Percentiles rank a stretch among this genome's conserved stretches.
phyloP scores from a whole-genome alignment of 345 rosid genomes.

The Leavenworthia alabamica region DNA sequence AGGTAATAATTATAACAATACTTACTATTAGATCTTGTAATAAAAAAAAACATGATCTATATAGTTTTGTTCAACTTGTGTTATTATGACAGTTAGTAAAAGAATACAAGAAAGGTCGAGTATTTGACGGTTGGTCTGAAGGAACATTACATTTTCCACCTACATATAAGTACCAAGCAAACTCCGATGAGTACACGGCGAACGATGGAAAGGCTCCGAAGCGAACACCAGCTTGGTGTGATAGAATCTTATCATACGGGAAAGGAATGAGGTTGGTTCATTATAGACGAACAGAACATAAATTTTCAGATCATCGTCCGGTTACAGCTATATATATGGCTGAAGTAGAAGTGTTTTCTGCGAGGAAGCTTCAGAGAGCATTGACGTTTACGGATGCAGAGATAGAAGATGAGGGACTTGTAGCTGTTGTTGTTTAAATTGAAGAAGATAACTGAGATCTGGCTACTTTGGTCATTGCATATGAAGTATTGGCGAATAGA shows the following conservation, averaged over 20 bases:
- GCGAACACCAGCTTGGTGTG: constrained; percentile 96
- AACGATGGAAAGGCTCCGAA: constrained; percentile 59
- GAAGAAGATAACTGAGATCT: neutral
- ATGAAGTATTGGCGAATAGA: too few relatives aligned
- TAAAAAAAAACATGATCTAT: too few relatives aligned
- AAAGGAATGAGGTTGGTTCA: constrained; percentile 70
- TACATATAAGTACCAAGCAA: constrained; percentile 78
- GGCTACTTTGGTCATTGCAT: neutral
- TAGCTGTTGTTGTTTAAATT: constrained; percentile 7
- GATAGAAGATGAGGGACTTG: constrained; percentile 48
- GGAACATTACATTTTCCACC: constrained; percentile 71
- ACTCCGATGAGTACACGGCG: constrained; percentile 66
- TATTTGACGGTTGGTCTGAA: constrained; percentile 96
- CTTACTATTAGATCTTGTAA: too few relatives aligned
- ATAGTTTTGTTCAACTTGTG: too few relatives aligned
- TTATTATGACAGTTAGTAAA: constrained; percentile 71
- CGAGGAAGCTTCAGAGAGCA: constrained; percentile 72
- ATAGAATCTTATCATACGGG: constrained; percentile 72
- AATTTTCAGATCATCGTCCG: constrained; percentile 89
- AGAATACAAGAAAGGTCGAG: constrained; percentile 67
- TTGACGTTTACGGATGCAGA: constrained; percentile 88
- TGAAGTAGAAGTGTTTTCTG: constrained; percentile 79
- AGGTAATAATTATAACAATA: too few relatives aligned
- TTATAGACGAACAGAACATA: constrained; percentile 66
- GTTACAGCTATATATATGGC: constrained; percentile 73